Conservation (phyloP, 1,139 yeast species). For the Debaryomycetaceae sp. region DNA sequence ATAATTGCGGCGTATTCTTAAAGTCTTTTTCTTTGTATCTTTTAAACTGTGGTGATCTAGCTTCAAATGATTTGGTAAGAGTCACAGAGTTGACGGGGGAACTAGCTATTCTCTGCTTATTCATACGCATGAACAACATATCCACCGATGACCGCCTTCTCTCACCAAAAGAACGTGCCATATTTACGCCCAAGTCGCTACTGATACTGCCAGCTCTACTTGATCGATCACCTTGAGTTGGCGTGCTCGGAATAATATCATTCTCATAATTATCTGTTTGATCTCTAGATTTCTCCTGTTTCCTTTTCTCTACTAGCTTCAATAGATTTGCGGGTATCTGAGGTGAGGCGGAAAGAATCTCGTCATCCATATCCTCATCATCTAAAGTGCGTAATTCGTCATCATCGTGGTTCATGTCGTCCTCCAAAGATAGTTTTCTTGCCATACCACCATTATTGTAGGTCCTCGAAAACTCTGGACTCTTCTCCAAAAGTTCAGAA, state of each 20-base stretch:
- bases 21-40: conserved; percentile 6
- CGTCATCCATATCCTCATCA: conserved; percentile 49
- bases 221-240: conserved; percentile 22
- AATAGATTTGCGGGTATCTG: conserved; percentile 62
- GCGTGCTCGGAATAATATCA: conserved; percentile 30
- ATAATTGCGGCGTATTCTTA: conserved; percentile 1
- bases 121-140: conserved; percentile 18
- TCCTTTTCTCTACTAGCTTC: conserved; percentile 52
- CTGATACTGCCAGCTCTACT: conserved; percentile 26
- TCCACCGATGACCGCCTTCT: conserved; percentile 37
- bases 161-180: conserved; percentile 21
- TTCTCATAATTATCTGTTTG: conserved; percentile 16
- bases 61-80: conserved; percentile 21
- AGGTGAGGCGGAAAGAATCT: conserved; percentile 58
- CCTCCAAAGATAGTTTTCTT: conserved; percentile 10
- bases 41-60: conserved; percentile 12
- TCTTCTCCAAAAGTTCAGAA: conserved; percentile 2
- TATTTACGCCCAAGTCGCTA: conserved; percentile 16
- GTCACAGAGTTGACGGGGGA: conserved; percentile 10
- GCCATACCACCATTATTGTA: not conserved
- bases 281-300: conserved; percentile 24
- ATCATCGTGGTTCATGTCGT: conserved; percentile 9
- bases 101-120: conserved; percentile 21
- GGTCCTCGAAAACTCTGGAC: conserved; percentile 10
- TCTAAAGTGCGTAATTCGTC: conserved; percentile 27